A percentile compares a stretch with the other conserved stretches of the same genome.
These are phyloP conservation scores for Hysterium pulicare DNA, from an alignment of 2,329 filamentous ascomycete species.

Conservation along the genomic window DNA sequence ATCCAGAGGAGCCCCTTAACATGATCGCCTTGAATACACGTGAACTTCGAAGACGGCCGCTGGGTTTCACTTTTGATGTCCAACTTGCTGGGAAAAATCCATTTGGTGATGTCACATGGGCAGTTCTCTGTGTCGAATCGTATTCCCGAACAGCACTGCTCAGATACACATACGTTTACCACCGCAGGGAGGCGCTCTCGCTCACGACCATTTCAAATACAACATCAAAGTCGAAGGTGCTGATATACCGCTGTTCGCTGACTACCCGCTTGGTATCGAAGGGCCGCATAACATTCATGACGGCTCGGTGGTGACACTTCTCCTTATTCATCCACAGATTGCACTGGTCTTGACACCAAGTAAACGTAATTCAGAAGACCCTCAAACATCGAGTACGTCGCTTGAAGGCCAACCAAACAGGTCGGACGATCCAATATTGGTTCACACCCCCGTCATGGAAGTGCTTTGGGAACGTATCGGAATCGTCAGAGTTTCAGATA, in stretches of 20 bases:
- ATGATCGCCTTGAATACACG: too few species aligned
- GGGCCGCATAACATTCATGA: conserved; percentile 6
- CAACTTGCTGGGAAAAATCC: conserved; percentile 12
- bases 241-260: conserved; percentile 13
- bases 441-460: too few species aligned
- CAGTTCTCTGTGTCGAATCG: conserved; percentile 10
- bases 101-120: conserved; percentile 11
- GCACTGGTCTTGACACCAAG: conserved; percentile 12
- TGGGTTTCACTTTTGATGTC: too few species aligned
- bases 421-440: too few species aligned
- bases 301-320: conserved; percentile 5
- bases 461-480: too few species aligned
- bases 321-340: conserved; percentile 14
- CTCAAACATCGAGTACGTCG: too few species aligned
- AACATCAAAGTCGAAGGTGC: conserved; percentile 4
- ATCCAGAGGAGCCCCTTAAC: too few species aligned
- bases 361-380: too few species aligned
- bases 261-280: conserved; percentile 9
- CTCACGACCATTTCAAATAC: neutral
- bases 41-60: too few species aligned
- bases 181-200: neutral
- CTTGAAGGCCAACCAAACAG: too few species aligned
- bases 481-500: too few species aligned
- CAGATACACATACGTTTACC: conserved; percentile 7
- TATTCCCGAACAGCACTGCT: conserved; percentile 8